Conservation (phyloP, 2,329 filamentous ascomycete species). For the Colletotrichum simmondsii region DNA sequence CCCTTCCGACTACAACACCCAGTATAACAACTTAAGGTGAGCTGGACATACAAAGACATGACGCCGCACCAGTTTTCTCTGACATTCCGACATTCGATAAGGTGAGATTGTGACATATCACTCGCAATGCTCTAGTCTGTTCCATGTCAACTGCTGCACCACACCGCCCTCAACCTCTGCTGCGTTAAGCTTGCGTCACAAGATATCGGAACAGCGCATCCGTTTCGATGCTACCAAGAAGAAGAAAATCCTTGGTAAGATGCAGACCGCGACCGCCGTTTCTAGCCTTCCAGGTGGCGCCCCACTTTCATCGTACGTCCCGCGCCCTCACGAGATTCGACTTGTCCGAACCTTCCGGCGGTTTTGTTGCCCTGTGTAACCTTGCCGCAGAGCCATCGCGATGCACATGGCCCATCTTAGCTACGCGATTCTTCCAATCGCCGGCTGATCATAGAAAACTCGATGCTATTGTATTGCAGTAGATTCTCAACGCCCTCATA, state of each 20-base stretch:
- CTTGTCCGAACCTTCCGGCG: slow-evolving; percentile 26
- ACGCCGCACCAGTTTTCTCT: background rate
- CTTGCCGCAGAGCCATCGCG: background rate
- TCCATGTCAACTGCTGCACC: background rate
- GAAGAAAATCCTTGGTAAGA: background rate
- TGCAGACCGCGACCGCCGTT: background rate
- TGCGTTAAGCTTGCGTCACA: background rate
- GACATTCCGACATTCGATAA: background rate
- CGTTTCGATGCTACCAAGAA: background rate
- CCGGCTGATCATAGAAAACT: background rate
- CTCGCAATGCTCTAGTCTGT: background rate
- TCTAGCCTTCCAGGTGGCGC: background rate
- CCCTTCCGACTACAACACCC: too few relatives aligned
- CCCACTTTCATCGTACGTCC: slow-evolving; percentile 3
- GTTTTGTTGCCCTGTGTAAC: background rate
- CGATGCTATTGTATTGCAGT: background rate
- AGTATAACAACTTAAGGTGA: too few relatives aligned
- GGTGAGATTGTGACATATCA: background rate
- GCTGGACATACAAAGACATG: too few relatives aligned
- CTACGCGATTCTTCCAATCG: background rate
- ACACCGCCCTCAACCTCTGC: background rate
- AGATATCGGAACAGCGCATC: background rate
- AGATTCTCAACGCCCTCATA: background rate
- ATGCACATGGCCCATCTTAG: background rate
- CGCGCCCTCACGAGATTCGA: background rate